Evolutionary conservation across 208 protist genomes (phyloP), one percentile per base, ranked within the genome.

Genomic region (Leishmania guyanensis): DNA sequence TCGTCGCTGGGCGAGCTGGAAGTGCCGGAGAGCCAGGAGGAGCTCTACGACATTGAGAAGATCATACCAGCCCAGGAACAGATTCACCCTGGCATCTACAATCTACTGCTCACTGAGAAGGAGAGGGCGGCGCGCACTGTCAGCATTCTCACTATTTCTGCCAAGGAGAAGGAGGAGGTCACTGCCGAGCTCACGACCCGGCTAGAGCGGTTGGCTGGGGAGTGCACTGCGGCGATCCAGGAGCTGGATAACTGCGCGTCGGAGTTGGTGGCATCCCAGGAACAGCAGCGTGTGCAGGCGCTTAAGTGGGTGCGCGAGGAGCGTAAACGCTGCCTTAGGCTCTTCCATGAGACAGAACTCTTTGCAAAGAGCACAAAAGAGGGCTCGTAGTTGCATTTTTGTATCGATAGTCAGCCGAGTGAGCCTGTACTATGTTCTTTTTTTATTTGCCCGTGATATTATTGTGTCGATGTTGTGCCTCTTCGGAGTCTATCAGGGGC

Each of bases 51-150:
- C 85, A 87, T 95, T 69, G 94, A 97, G 74, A 82, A 80, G 53
- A 96, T 97, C 71, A 94, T 95, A 46, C 94, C 94, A 4, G 85
- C 94, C 12, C 90, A 97, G 81, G 94, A 97, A 80, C 92, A 91
- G 82, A 88, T 95, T 43, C 94, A 97, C 81, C 92, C 94, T 54
- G 92, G 89, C 26, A 88, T 97, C 29, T 95, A 97, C 84, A 97
- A 96, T 77, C 77, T 97, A 62, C 87, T 97, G 33, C 86, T 94
- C 8, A 89, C 84, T 17, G 92, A 97, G 69, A 94, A 96, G 78
- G 91, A 97, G 85, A 88, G 84, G 80, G 80, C 88, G 33, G 77
- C 89, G 54, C 88, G 89, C 69, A 89, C 84, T 65, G 90, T 97
- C 17, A 93, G 91, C 75, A 84, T 93, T 39, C 84, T 96, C 36